Evolutionary conservation across 2,329 filamentous ascomycete species (phyloP).

Genomic region (Colletotrichum tamarilloi): DNA sequence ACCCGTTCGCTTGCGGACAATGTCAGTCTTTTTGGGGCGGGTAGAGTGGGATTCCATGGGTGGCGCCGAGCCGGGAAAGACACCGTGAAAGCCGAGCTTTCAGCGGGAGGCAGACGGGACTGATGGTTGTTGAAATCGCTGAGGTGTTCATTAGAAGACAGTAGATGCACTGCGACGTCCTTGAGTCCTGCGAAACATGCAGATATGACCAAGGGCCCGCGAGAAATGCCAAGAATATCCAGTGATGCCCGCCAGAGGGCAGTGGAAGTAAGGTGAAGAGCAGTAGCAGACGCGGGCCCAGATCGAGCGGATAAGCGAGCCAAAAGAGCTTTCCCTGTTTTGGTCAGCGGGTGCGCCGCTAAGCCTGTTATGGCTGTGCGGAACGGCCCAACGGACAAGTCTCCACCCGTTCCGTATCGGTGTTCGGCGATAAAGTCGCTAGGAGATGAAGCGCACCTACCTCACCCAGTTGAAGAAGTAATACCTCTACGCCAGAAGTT

Average conservation of each 20-base stretch:
- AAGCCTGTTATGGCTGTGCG: not conserved
- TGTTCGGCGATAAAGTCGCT: not conserved
- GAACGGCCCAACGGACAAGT: not conserved
- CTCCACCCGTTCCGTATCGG: not conserved
- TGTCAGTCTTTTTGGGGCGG: slow-evolving; percentile 26
- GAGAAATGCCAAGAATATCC: not conserved
- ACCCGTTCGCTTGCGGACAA: slow-evolving; percentile 28
- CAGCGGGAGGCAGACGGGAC: no score
- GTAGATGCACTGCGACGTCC: not conserved
- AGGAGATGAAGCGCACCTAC: no score
- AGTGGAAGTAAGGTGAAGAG: not conserved
- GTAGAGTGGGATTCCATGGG: slow-evolving; percentile 15
- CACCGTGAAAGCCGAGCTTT: no score
- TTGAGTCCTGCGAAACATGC: not conserved
- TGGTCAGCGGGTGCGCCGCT: not conserved
- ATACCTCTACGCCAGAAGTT: no score
- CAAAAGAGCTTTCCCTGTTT: not conserved
- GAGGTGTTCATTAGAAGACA: not conserved
- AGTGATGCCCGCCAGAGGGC: not conserved
- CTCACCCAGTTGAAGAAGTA: no score
- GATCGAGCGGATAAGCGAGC: not conserved
- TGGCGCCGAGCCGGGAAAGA: not conserved
- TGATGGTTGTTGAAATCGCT: not conserved
- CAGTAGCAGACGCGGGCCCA: not conserved
- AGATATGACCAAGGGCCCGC: not conserved